Base-by-base conservation (phyloP, 2,329 filamentous ascomycete genomes). In the Botrytis galanthina region DNA sequence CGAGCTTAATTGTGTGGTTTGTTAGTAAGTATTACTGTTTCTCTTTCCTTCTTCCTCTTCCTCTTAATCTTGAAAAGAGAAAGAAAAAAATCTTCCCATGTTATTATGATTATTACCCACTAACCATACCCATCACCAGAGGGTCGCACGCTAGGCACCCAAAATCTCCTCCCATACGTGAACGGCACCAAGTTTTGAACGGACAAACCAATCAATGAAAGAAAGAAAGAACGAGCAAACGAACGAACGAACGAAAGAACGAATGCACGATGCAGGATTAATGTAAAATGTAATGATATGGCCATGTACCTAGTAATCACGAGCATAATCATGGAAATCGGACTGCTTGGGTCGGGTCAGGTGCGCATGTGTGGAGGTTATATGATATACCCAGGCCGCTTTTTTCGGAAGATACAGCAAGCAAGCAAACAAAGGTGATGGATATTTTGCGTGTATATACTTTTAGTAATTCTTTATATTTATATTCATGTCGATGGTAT, bases 1-100 rank as follows among this genome's bases (percentile, higher is more conserved):
- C 79, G 7, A 75, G 77, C 72, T 29, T 80, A 14, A 57, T 79
- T 22, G 70, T 80, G 54, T 79, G 77, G 76, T 76, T 71, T 26
- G 54, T 74, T 29, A 79, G 76, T 76, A 75, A 66, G 82, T 77
- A 35, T 71, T n/a, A 4, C 5, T n/a, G 1, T 51, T 1, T 10
- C 26, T 51, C 3, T 48, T 48, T n/a, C 9, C 46, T 26, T 42
- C 39, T 42, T 5, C 39, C 39, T 42, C 39, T 42, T 14, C 12
- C 39, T 39, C 39, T 14, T 9, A 12, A 39, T 12, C 10, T 12
- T 1, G 3, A 42, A 3, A 42, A 14, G 14, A 10, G 20, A 12
- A 26, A 10, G 4, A 26, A 9, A 62, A 18, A 22, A n/a, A 5
- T 4, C 20, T n/a, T n/a, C 1, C 9, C 42, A 3, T 3, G 3